Evolutionary conservation across 345 rosid species (phyloP).

Genomic region (Salix purpurea): DNA sequence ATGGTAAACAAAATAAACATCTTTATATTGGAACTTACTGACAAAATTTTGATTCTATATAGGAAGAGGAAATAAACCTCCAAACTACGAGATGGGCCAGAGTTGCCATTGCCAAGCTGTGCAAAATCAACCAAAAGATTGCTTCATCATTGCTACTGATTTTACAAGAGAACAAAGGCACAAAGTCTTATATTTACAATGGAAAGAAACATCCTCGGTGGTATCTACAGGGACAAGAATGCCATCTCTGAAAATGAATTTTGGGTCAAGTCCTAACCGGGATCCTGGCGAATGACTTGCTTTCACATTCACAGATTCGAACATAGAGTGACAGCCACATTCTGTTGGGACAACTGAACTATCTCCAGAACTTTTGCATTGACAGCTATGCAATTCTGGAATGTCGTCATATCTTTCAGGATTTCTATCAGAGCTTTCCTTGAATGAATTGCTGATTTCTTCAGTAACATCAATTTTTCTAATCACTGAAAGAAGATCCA

Average conservation of each 20-base stretch:
- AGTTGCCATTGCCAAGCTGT: not conserved
- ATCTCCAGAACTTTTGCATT: constrained; percentile 40
- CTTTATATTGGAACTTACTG: not conserved
- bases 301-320: constrained; percentile 18
- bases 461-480: constrained; percentile 38
- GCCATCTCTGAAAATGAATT: constrained; percentile 66
- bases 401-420: constrained; percentile 6
- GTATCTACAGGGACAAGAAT: constrained; percentile 49
- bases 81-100: not conserved
- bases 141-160: constrained; percentile 51
- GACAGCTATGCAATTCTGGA: constrained; percentile 28
- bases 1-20: not conserved
- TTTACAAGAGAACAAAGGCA: constrained; percentile 74
- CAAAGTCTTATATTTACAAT: constrained; percentile 65
- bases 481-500: constrained; percentile 55
- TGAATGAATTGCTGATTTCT: constrained; percentile 22
- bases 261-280: constrained; percentile 31
- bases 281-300: constrained; percentile 17
- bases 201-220: constrained; percentile 36
- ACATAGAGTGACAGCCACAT: constrained; percentile 56
- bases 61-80: not conserved
- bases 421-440: constrained; percentile 21
- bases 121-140: constrained; percentile 36
- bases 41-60: not conserved
- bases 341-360: constrained; percentile 31